Conservation (phyloP, 2,329 filamentous ascomycete species). For the Aspergillus pseudonomiae region DNA sequence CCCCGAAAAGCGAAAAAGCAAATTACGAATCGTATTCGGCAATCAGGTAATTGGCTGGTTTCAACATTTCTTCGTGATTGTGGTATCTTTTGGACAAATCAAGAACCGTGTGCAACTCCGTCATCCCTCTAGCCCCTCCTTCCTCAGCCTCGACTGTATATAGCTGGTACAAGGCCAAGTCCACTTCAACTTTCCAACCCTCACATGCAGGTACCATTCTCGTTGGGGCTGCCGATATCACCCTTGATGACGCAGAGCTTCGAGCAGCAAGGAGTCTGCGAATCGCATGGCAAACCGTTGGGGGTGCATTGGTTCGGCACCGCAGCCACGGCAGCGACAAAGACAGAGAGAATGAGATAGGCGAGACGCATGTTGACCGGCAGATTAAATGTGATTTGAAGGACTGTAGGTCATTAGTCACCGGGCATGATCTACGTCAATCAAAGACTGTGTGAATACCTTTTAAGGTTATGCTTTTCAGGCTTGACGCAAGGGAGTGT, state of each 20-base stretch:
- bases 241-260: background rate
- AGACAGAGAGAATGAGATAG: background rate
- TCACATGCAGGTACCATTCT: background rate
- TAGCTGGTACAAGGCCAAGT: background rate
- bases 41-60: background rate
- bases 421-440: background rate
- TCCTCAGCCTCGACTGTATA: background rate
- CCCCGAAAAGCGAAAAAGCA: background rate
- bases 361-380: background rate
- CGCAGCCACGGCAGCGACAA: background rate
- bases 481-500: background rate
- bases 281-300: background rate
- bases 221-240: background rate
- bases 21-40: background rate
- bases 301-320: background rate
- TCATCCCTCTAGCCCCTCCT: background rate
- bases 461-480: background rate
- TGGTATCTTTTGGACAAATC: background rate
- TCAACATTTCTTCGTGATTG: background rate
- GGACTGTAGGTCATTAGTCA: background rate
- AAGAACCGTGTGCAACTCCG: background rate
- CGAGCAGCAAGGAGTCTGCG: conserved; percentile 3
- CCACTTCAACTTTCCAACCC: background rate
- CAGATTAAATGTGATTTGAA: background rate
- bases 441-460: background rate